phyloP scores from a whole-genome alignment of 352 stramenopile species.

The Pythium rhizo-oryzae region DNA sequence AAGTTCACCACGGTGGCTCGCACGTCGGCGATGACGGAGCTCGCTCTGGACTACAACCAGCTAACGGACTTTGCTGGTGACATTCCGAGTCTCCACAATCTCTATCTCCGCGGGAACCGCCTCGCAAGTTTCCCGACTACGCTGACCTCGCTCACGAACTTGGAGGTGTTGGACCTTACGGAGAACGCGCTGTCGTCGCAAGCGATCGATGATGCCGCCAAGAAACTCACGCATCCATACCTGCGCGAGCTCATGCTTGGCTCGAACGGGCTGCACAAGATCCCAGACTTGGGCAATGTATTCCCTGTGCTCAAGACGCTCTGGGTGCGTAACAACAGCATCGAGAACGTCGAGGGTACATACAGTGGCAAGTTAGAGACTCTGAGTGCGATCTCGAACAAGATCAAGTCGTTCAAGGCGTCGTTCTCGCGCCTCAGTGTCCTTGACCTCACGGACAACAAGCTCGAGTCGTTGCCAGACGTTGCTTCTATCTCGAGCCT shows the following conservation, averaged over 20 bases:
- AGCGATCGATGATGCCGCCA: not conserved
- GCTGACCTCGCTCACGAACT: constrained; percentile 13
- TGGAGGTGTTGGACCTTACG: constrained; percentile 17
- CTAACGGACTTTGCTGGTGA: constrained; percentile 25
- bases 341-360: constrained; percentile 15
- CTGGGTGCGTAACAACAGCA: constrained; percentile 27
- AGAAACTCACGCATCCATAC: constrained; percentile 16
- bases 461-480: constrained; percentile 19
- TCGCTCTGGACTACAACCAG: constrained; percentile 23
- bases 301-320: constrained; percentile 22
- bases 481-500: constrained; percentile 15
- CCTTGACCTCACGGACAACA: constrained; percentile 24
- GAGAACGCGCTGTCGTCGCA: constrained; percentile 19
- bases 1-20: not conserved
- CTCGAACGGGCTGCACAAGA: constrained; percentile 14
- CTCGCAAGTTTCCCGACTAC: constrained; percentile 18
- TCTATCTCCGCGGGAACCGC: constrained; percentile 22
- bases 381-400: constrained; percentile 12
- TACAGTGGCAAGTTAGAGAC: constrained; percentile 22
- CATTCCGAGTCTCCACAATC: constrained; percentile 19
- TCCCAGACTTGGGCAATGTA: constrained; percentile 24
- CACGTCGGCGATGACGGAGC: constrained; percentile 15
- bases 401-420: constrained; percentile 26
- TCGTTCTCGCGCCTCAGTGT: constrained; percentile 23
- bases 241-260: constrained; percentile 18